Conservation (phyloP, 257 asterid species). For the Penstemon davidsonii region DNA sequence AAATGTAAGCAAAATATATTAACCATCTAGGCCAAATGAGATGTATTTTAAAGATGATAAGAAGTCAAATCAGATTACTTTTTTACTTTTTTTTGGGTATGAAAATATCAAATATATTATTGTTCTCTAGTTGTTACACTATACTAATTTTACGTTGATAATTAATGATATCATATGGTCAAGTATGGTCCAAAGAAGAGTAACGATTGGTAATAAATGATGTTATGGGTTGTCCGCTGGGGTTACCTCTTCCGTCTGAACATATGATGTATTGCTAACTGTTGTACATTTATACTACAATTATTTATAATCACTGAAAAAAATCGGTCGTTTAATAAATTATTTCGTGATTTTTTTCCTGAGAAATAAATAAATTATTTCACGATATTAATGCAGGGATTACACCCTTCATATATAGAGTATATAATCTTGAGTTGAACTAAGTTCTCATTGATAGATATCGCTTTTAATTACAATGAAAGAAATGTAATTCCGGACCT, state of each 20-base stretch:
- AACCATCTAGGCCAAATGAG: too few relatives aligned
- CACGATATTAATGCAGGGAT: too few relatives aligned
- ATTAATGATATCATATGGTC: neutral
- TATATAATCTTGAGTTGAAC: too few relatives aligned
- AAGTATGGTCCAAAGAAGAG: conserved; percentile 10
- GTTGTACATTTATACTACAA: neutral
- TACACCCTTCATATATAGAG: too few relatives aligned
- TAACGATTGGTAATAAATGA: neutral
- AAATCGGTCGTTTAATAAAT: neutral
- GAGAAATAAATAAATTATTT: too few relatives aligned
- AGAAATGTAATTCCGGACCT: too few relatives aligned
- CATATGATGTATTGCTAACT: neutral
- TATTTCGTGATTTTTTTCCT: neutral
- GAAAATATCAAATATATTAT: neutral
- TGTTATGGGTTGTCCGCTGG: neutral
- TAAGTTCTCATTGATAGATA: too few relatives aligned
- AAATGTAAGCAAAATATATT: too few relatives aligned
- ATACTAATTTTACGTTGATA: neutral
- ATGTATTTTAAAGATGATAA: neutral
- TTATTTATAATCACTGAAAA: neutral
- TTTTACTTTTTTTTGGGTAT: neutral
- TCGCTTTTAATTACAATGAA: too few relatives aligned
- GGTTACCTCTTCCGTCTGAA: neutral
- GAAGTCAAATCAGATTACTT: neutral
- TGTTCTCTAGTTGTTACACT: neutral